Conservation (phyloP, 2,329 filamentous ascomycete species). For the Scolecobasidium constrictum region DNA sequence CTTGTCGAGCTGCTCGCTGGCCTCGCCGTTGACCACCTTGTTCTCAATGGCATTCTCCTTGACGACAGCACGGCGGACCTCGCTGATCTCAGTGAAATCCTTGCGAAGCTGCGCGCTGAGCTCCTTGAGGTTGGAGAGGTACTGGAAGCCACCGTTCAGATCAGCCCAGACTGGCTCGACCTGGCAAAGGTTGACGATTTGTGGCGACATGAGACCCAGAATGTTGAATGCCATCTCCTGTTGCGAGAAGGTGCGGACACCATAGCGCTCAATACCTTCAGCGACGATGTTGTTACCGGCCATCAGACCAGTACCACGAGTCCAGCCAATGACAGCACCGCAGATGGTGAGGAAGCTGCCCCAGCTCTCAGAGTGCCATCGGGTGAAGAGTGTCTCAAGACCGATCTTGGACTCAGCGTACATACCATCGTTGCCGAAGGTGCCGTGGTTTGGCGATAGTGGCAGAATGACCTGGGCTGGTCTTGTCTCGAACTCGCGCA, state of each 20-base stretch:
- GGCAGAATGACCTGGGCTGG: conserved; percentile 94
- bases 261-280: conserved; percentile 91
- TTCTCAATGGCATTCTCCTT: conserved; percentile 96
- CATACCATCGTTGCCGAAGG: conserved; percentile 93
- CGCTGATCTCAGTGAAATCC: conserved; percentile 89
- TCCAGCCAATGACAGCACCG: conserved; percentile 98
- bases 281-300: conserved; percentile 95
- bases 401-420: conserved; percentile 98
- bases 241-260: conserved; percentile 96
- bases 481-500: conserved; percentile 83
- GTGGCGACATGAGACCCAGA: conserved; percentile 87
- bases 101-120: conserved; percentile 89
- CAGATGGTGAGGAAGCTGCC: conserved; percentile 96
- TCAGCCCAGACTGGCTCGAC: conserved; percentile 92
- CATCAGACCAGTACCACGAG: conserved; percentile 96
- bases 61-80: conserved; percentile 83
- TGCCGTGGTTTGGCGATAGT: conserved; percentile 94
- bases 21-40: conserved; percentile 90
- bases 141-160: conserved; percentile 93
- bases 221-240: conserved; percentile 99
- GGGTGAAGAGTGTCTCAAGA: conserved; percentile 93
- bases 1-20: conserved; percentile 86
- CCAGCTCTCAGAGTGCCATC: conserved; percentile 98
- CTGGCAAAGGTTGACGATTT: conserved; percentile 92
- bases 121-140: conserved; percentile 90